Percentiles rank a stretch among this genome's conserved stretches.
Conservation (phyloP, 179 eudicot genomes). For the Spinacia oleracea region DNA sequence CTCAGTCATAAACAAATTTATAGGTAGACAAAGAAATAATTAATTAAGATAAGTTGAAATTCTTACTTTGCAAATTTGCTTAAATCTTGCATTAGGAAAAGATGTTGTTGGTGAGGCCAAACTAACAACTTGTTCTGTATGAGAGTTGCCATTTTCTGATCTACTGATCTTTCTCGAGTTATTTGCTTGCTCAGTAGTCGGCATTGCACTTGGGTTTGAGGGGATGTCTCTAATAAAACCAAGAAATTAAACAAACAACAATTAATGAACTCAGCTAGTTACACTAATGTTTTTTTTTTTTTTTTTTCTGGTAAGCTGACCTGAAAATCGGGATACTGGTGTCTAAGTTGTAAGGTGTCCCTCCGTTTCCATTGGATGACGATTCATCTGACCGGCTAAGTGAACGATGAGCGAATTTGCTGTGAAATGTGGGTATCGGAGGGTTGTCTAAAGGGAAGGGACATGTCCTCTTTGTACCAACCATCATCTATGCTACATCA, state of each 20-base stretch:
- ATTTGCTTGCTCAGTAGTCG: conserved; percentile 39
- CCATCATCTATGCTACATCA: conserved; percentile 48
- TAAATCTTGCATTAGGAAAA: conserved; percentile 26
- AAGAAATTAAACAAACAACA: neutral
- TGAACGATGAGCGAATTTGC: conserved; percentile 38
- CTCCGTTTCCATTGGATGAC: conserved; percentile 34
- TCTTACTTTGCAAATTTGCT: conserved; percentile 40
- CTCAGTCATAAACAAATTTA: neutral
- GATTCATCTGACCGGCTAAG: conserved; percentile 39
- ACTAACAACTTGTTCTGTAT: conserved; percentile 47
- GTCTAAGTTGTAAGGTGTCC: conserved; percentile 30
- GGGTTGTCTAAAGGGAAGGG: conserved; percentile 54
- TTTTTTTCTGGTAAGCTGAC: conserved; percentile 31
- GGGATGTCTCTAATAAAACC: conserved; percentile 42
- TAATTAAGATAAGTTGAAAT: neutral
- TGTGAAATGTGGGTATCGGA: conserved; percentile 47
- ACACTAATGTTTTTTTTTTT: too few relatives aligned
- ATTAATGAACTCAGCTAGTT: too few relatives aligned
- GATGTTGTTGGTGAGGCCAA: conserved; percentile 47
- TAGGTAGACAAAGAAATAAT: neutral
- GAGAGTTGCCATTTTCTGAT: conserved; percentile 28
- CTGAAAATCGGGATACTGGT: conserved; percentile 37
- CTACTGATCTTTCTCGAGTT: conserved; percentile 24
- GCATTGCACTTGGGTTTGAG: conserved; percentile 27
- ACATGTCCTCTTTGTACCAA: conserved; percentile 64